Evolutionary conservation across 148 eudicot genomes (phyloP).

Genomic region (Chenopodium suecicum): DNA sequence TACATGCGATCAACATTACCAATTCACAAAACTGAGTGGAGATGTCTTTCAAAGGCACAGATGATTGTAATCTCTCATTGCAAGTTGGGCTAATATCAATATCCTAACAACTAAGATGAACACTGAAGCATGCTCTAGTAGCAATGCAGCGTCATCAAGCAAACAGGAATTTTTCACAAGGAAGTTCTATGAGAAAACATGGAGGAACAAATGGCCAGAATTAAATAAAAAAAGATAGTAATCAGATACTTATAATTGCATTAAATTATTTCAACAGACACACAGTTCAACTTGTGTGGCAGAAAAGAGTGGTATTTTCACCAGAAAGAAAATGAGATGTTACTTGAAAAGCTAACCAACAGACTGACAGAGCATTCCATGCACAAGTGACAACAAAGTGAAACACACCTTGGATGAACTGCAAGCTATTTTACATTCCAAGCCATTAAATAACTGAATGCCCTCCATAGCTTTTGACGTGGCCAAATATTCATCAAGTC

Average conservation of each 20-base stretch:
- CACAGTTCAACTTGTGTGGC: neutral
- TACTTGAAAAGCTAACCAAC: neutral
- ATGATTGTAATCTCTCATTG: neutral
- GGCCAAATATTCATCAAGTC: conserved; percentile 62
- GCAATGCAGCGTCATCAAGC: neutral
- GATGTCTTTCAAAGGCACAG: neutral
- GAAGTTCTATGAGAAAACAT: neutral
- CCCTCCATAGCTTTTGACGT: conserved; percentile 61
- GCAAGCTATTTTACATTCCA: conserved; percentile 92
- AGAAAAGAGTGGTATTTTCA: neutral
- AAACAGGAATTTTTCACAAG: neutral
- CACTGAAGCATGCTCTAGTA: neutral
- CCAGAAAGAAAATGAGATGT: neutral
- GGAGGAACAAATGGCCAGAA: neutral
- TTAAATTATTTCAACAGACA: neutral
- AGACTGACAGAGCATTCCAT: neutral
- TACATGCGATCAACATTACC: neutral
- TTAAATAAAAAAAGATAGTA: no score
- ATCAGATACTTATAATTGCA: neutral
- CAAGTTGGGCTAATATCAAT: neutral
- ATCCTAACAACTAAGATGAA: no score
- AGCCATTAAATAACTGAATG: conserved; percentile 57
- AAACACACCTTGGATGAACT: conserved; percentile 75
- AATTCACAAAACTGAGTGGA: neutral
- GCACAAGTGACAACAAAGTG: neutral